A percentile compares a stretch with the other conserved stretches of the same genome.
These are phyloP conservation scores for Phyllosticta capitalensis DNA, from an alignment of 2,329 filamentous ascomycete genomes.

Conservation along the genomic window DNA sequence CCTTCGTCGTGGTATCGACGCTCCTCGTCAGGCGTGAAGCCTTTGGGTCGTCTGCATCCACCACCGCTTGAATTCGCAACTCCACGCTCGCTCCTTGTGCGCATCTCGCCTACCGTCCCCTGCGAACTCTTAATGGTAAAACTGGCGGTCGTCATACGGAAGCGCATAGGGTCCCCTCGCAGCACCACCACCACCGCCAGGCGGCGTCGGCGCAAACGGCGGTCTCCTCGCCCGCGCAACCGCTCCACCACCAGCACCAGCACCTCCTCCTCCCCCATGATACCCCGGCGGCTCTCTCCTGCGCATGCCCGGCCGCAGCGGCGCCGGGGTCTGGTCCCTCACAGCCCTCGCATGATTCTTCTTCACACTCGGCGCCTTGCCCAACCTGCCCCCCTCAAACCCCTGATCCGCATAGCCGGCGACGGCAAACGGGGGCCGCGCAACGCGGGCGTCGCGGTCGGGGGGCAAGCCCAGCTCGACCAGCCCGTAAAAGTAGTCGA, in stretches of 20 bases:
- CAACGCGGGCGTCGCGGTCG: constrained; percentile 36
- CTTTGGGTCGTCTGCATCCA: background rate
- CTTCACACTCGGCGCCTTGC: constrained; percentile 20
- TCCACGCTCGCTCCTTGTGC: background rate
- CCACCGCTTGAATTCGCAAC: background rate
- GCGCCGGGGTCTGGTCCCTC: constrained; percentile 20
- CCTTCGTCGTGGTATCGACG: background rate
- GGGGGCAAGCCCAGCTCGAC: constrained; percentile 56
- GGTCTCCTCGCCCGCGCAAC: constrained; percentile 18
- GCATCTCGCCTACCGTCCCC: constrained; percentile 12
- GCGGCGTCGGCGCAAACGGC: constrained; percentile 27
- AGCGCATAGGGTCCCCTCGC: background rate
- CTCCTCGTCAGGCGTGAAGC: background rate
- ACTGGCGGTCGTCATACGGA: constrained; percentile 5
- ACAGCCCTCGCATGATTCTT: constrained; percentile 21
- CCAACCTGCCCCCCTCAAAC: constrained; percentile 18
- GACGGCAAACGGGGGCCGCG: constrained; percentile 29
- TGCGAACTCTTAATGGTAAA: constrained; percentile 6
- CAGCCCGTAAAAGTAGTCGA: constrained; percentile 69
- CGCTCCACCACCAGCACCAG: constrained; percentile 13
- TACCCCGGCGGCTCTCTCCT: constrained; percentile 14
- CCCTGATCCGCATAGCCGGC: constrained; percentile 29
- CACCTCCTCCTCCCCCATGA: constrained; percentile 9
- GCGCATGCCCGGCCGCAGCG: constrained; percentile 9
- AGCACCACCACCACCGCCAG: too few species aligned